A percentile compares a stretch with the other conserved stretches of the same genome.
phyloP scores from a whole-genome alignment of 805 yeast genomes.

The Tetrapisispora taiwanensis region DNA sequence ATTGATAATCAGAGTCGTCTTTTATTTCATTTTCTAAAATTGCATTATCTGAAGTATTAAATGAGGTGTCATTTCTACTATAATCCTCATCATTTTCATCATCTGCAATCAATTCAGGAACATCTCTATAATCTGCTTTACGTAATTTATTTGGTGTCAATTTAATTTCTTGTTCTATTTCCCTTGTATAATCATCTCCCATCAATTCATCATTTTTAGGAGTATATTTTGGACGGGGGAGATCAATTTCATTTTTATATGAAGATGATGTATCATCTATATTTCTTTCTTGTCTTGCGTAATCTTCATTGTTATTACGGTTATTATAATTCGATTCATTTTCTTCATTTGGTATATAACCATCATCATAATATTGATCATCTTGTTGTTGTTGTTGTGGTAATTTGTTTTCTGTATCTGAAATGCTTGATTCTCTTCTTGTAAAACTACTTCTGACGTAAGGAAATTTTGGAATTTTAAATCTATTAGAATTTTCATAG shows the following conservation, averaged over 20 bases:
- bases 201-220: slow-evolving; percentile 4
- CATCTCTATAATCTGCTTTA: slow-evolving; percentile 37
- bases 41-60: slow-evolving; percentile 28
- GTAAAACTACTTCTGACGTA: slow-evolving; percentile 3
- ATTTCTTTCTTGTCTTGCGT: background rate
- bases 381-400: background rate
- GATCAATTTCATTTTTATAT: background rate
- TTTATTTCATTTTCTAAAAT: slow-evolving; percentile 12
- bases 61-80: slow-evolving; percentile 18
- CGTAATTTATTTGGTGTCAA: slow-evolving; percentile 12
- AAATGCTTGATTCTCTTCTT: slow-evolving; percentile 4
- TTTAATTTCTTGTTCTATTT: slow-evolving; percentile 7
- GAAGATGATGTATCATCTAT: background rate
- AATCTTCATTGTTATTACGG: background rate
- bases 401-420: background rate
- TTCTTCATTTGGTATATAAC: background rate
- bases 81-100: slow-evolving; percentile 37
- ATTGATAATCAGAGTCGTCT: slow-evolving; percentile 19
- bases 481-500: background rate
- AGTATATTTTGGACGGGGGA: slow-evolving; percentile 3
- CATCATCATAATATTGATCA: slow-evolving; percentile 1
- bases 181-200: slow-evolving; percentile 5
- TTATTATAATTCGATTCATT: background rate
- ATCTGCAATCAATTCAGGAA: slow-evolving; percentile 72
- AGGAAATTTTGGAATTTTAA: slow-evolving; percentile 2